Base-by-base conservation (phyloP, 192 early-diverging fungal species). In the Backusella liffmaniae region DNA sequence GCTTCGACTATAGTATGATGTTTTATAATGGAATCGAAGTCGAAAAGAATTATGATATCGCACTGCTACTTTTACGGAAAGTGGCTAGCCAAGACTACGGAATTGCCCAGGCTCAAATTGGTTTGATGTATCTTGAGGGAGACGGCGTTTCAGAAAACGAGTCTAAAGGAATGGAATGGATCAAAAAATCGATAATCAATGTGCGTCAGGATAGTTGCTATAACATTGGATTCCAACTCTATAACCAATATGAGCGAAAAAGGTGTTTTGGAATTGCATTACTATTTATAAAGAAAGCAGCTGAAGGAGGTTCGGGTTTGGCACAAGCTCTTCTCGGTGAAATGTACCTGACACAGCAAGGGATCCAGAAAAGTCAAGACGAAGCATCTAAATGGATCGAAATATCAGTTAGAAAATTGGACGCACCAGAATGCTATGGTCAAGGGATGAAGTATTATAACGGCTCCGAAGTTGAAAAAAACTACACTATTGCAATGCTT, bases 171-270 rank as follows among this genome's bases (percentile, higher is more conserved):
- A 26, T n/a, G 53, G 0, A 9, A 10, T 56, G 21, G 21, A 56
- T 56, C 18, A 3, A 51, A 5, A 51, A 51, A n/a, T 4, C 49
- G 10, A 0, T 41, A 5, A 9, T 0, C 3, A 41, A 10, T 10
- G 5, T 51, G 5, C 0, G 0, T 4, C 15, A 0, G 4, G 5
- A 51, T n/a, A 1, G 1, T 0, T n/a, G 15, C n/a, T n/a, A 16
- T 5, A 9, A 10, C 0, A 5, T 41, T 41, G 39, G 39, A 41
- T 1, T 51, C 2, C n/a, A 5, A 5, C 18, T 51, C 0, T 51
- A n/a, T n/a, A 18, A 21, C n/a, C 16, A 3, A 51, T 6, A 51
- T 51, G 6, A 51, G 4, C 1, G 18, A n/a, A 16, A 51, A 6
- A 16, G 5, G 18, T 16, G 6, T 2, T 7, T 41, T 51, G 49